These are phyloP conservation scores for Intubia oerlemansii DNA, from an alignment of 2,329 filamentous ascomycete species.

Conservation along the genomic window DNA sequence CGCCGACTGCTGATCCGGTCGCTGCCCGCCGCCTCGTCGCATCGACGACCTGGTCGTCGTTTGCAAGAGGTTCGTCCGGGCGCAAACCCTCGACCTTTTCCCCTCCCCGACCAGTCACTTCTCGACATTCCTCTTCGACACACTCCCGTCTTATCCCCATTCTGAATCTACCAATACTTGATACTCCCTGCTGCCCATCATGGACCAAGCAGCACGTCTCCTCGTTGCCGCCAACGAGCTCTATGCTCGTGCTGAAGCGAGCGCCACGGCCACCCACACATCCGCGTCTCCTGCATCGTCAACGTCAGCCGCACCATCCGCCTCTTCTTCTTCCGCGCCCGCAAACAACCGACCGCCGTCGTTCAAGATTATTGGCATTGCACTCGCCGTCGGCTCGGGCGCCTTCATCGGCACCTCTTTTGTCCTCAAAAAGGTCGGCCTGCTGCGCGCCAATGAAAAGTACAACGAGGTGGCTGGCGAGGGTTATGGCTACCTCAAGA, in stretches of 20 bases:
- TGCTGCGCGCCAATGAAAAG: slow-evolving; percentile 84
- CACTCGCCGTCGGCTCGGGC: slow-evolving; percentile 68
- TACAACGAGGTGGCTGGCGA: slow-evolving; percentile 92
- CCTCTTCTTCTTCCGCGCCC: slow-evolving; percentile 3
- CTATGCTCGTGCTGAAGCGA: slow-evolving; percentile 21
- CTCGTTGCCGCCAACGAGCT: slow-evolving; percentile 11
- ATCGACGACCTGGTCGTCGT: too few relatives aligned
- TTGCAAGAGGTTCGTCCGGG: too few relatives aligned
- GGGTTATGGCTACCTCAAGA: slow-evolving; percentile 93
- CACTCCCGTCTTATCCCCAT: too few relatives aligned
- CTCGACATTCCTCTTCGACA: too few relatives aligned
- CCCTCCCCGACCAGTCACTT: too few relatives aligned
- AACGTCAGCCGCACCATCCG: slow-evolving; percentile 4
- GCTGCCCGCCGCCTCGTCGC: too few relatives aligned
- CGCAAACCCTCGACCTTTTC: too few relatives aligned
- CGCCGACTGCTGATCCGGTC: too few relatives aligned
- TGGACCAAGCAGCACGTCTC: slow-evolving; percentile 11
- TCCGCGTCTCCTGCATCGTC: neutral
- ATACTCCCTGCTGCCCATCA: slow-evolving; percentile 8
- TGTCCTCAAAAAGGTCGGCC: slow-evolving; percentile 81
- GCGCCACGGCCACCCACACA: slow-evolving; percentile 8
- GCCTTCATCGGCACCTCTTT: slow-evolving; percentile 89
- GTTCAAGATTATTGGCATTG: slow-evolving; percentile 77
- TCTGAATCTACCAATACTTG: too few relatives aligned
- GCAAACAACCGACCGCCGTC: slow-evolving; percentile 19